These are phyloP conservation scores for Aspergillus ustus DNA, from an alignment of 2,329 filamentous ascomycete genomes.

Conservation along the genomic window DNA sequence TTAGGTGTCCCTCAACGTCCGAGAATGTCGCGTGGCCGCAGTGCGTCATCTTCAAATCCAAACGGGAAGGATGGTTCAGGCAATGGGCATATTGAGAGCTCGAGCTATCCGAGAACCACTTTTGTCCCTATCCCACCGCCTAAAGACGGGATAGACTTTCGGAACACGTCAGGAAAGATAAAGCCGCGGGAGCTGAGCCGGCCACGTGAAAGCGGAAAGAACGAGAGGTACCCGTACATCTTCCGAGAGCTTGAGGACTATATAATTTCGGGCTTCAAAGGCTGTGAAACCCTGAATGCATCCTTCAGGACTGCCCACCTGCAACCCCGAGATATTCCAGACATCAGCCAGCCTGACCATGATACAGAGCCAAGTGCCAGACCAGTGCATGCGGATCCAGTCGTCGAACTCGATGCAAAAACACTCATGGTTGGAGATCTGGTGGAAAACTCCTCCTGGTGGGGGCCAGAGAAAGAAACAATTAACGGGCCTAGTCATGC, in stretches of 20 bases:
- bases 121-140: conserved; percentile 16
- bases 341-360: conserved; percentile 32
- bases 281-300: conserved; percentile 72
- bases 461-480: conserved; percentile 65
- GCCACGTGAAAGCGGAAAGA: conserved; percentile 27
- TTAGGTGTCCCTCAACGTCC: conserved; percentile 24
- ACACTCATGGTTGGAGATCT: conserved; percentile 74
- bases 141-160: conserved; percentile 27
- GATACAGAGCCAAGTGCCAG: conserved; percentile 21
- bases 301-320: conserved; percentile 69
- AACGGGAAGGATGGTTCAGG: conserved; percentile 20
- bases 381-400: conserved; percentile 38
- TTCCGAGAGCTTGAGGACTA: conserved; percentile 82
- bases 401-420: conserved; percentile 74
- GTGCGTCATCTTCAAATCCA: conserved; percentile 32
- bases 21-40: conserved; percentile 31
- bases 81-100: conserved; percentile 19
- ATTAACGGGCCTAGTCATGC: conserved; percentile 35
- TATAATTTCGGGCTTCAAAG: conserved; percentile 69
- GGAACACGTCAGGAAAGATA: conserved; percentile 27
- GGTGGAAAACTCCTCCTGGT: conserved; percentile 82
- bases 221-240: conserved; percentile 58
- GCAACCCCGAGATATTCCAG: conserved; percentile 39
- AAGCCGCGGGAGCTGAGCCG: conserved; percentile 24
- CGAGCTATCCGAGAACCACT: conserved; percentile 25